These are phyloP conservation scores for Trametes maxima DNA, from an alignment of 768 basidiomycete species.

Conservation along the genomic window DNA sequence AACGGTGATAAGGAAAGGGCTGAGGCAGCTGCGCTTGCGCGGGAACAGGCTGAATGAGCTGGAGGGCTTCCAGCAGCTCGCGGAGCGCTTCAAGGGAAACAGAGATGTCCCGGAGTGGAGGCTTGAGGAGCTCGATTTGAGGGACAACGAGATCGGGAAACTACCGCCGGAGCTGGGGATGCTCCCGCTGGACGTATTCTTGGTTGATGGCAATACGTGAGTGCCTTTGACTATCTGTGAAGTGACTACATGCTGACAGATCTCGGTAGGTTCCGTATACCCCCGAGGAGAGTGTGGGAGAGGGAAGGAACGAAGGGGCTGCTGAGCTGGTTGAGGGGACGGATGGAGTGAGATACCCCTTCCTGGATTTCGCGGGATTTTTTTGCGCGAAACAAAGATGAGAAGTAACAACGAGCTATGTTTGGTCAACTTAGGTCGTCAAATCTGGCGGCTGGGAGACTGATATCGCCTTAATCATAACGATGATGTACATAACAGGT, in stretches of 20 bases:
- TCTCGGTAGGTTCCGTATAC: slow-evolving; percentile 70
- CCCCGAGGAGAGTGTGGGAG: slow-evolving; percentile 82
- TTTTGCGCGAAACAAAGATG: too few species aligned
- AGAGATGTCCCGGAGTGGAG: slow-evolving; percentile 67
- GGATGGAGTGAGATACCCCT: slow-evolving; percentile 53
- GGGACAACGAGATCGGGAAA: slow-evolving; percentile 79
- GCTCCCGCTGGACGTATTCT: slow-evolving; percentile 75
- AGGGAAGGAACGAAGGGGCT: slow-evolving; percentile 83
- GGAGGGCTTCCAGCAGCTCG: slow-evolving; percentile 61
- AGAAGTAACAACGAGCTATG: too few species aligned
- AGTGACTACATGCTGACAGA: not conserved
- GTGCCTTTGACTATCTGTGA: slow-evolving; percentile 32
- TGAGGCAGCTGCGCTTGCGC: slow-evolving; percentile 65
- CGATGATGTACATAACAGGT: not conserved
- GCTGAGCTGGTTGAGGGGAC: slow-evolving; percentile 74
- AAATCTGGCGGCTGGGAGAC: too few species aligned
- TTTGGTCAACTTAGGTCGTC: too few species aligned
- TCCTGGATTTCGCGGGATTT: not conserved
- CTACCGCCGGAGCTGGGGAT: slow-evolving; percentile 72
- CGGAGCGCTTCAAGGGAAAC: slow-evolving; percentile 67
- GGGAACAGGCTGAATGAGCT: slow-evolving; percentile 69
- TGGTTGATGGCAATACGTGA: slow-evolving; percentile 85
- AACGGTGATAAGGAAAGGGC: slow-evolving; percentile 46
- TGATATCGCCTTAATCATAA: not conserved
- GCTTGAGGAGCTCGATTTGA: slow-evolving; percentile 78